A percentile compares a stretch with the other conserved stretches of the same genome.
Conservation (phyloP, 2,329 filamentous ascomycete species). For the Aspergillus ochraceus region DNA sequence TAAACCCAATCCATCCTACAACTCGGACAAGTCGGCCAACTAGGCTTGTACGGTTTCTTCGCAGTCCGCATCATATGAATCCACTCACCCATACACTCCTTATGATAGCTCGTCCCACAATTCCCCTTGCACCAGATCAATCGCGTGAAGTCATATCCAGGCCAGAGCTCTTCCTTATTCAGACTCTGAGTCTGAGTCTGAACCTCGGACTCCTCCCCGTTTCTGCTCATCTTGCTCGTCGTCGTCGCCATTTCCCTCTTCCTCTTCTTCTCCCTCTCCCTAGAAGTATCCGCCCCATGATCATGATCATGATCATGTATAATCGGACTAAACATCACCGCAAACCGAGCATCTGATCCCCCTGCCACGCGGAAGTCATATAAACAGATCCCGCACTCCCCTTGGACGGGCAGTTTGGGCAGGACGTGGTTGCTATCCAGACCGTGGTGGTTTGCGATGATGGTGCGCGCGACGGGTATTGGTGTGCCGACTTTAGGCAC, state of each 20-base stretch:
- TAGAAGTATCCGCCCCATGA: no score
- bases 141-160: background rate
- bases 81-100: background rate
- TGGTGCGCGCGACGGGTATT: no score
- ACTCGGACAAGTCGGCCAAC: constrained; percentile 14
- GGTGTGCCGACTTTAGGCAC: no score
- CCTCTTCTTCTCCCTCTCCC: no score
- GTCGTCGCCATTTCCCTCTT: no score
- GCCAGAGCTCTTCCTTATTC: background rate
- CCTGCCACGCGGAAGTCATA: no score
- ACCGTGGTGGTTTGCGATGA: background rate
- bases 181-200: no score
- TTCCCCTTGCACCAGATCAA: background rate
- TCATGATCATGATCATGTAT: no score
- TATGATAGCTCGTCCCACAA: background rate
- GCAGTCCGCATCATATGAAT: background rate
- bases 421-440: background rate
- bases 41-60: background rate
- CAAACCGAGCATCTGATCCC: no score
- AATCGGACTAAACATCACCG: no score
- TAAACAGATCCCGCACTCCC: background rate
- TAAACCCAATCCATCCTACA: constrained; percentile 12
- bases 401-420: background rate
- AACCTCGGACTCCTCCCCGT: no score
- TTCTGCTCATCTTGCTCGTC: no score